phyloP scores from a whole-genome alignment of 2,329 filamentous ascomycete genomes.

The Pyrenophora teres region DNA sequence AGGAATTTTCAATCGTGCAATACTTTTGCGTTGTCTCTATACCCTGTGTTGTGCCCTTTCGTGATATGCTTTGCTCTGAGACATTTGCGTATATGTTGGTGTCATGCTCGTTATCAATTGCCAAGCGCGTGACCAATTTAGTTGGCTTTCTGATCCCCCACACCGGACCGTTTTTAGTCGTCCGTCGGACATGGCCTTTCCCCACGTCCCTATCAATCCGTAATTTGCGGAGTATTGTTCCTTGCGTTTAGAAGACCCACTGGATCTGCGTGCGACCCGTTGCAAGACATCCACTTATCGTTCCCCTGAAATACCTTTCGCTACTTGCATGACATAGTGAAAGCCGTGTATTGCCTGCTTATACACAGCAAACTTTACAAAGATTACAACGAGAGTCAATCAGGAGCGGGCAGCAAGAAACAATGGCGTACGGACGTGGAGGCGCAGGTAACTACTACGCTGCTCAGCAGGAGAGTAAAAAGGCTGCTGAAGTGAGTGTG shows the following conservation, averaged over 20 bases:
- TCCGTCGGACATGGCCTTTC: constrained; percentile 26
- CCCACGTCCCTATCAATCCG: constrained; percentile 30
- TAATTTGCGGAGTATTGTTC: constrained; percentile 9
- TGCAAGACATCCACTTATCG: neutral
- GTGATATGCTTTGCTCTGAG: neutral
- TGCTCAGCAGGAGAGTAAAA: constrained; percentile 40
- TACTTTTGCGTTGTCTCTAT: neutral
- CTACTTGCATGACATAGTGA: neutral
- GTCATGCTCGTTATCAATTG: constrained; percentile 20
- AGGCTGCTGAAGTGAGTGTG: constrained; percentile 33
- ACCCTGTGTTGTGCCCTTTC: neutral
- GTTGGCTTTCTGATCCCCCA: constrained; percentile 29
- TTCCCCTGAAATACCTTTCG: neutral
- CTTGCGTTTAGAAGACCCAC: constrained; percentile 20
- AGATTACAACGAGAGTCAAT: neutral
- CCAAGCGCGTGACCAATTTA: constrained; percentile 34
- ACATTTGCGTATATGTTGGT: neutral
- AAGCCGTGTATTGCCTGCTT: neutral
- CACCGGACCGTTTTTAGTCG: constrained; percentile 11
- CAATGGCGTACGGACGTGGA: constrained; percentile 49
- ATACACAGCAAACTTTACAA: neutral
- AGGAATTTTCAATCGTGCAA: constrained; percentile 8
- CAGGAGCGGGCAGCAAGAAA: neutral
- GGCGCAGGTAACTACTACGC: constrained; percentile 53
- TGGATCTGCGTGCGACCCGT: constrained; percentile 14